Evolutionary conservation across 2,329 filamentous ascomycete species (phyloP).

Genomic region (Didymella arachidicola): DNA sequence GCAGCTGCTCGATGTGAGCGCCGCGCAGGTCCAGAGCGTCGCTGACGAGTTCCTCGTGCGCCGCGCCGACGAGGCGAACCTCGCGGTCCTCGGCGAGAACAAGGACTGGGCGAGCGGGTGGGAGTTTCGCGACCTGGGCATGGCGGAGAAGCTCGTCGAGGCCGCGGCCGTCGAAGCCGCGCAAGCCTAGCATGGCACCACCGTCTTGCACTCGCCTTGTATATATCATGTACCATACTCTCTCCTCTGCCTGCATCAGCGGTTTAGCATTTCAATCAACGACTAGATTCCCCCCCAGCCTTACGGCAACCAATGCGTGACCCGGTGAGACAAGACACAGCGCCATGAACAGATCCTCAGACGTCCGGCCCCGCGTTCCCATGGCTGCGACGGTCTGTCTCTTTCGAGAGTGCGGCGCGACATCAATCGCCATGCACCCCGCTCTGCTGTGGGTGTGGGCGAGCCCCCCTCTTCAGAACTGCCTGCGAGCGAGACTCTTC

Average conservation of each 20-base stretch:
- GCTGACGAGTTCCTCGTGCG: slow-evolving; percentile 85
- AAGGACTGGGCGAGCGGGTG: slow-evolving; percentile 80
- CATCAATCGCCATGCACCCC: slow-evolving; percentile 9
- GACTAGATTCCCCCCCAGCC: neutral
- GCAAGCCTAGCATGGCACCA: neutral
- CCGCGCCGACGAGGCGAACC: slow-evolving; percentile 67
- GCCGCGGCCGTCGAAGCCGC: slow-evolving; percentile 3
- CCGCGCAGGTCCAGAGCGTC: slow-evolving; percentile 78
- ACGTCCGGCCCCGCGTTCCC: neutral
- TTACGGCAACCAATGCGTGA: neutral
- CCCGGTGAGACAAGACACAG: neutral
- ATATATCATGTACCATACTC: slow-evolving; percentile 13
- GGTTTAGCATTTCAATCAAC: neutral
- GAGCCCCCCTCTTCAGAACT: slow-evolving; percentile 45
- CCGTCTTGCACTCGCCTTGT: neutral
- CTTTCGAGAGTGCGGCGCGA: slow-evolving; percentile 15
- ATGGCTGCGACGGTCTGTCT: slow-evolving; percentile 8
- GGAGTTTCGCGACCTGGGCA: slow-evolving; percentile 77
- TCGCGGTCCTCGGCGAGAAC: slow-evolving; percentile 82
- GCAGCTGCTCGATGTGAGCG: slow-evolving; percentile 84
- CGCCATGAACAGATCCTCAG: slow-evolving; percentile 16
- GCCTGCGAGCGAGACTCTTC: slow-evolving; percentile 45
- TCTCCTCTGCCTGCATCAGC: slow-evolving; percentile 1
- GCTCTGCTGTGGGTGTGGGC: slow-evolving; percentile 28
- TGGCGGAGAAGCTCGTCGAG: slow-evolving; percentile 51